A percentile compares a stretch with the other conserved stretches of the same genome.
Evolutionary conservation across 1,139 yeast genomes (phyloP).

Genomic region (Yamadazyma atlantica): DNA sequence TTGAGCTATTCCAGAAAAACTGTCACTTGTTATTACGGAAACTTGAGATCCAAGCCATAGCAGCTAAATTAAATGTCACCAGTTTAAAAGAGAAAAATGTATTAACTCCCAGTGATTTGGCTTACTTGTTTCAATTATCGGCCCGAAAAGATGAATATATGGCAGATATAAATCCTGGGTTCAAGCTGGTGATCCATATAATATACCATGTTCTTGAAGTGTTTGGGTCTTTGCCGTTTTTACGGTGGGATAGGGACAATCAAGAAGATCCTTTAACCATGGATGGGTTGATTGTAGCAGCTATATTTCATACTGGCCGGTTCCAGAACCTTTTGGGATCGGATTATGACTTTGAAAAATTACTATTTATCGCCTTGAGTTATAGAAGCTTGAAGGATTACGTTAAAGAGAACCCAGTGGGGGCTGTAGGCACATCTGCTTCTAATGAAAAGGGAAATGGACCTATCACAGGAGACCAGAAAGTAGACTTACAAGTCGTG

Average conservation of each 20-base stretch:
- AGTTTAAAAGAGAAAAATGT: slow-evolving; percentile 18
- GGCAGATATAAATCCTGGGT: slow-evolving; percentile 5
- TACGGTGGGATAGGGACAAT: slow-evolving; percentile 15
- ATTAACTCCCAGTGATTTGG: slow-evolving; percentile 22
- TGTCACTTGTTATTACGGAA: slow-evolving; percentile 22
- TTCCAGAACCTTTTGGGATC: slow-evolving; percentile 18
- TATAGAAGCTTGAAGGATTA: background rate
- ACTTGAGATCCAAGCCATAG: slow-evolving; percentile 24
- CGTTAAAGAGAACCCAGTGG: background rate
- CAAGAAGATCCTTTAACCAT: slow-evolving; percentile 17
- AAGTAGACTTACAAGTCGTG: slow-evolving; percentile 4
- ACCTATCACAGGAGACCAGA: background rate
- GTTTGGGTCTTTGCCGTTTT: slow-evolving; percentile 34
- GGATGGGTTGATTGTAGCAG: slow-evolving; percentile 25
- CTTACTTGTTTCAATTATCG: slow-evolving; percentile 21
- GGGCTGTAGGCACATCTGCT: background rate
- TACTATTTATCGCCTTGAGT: slow-evolving; percentile 26
- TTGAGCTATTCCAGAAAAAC: slow-evolving; percentile 20
- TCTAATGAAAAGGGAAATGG: background rate
- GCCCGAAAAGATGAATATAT: slow-evolving; percentile 11
- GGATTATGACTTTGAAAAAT: slow-evolving; percentile 23
- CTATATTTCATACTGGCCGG: slow-evolving; percentile 27
- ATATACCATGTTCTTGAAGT: slow-evolving; percentile 26
- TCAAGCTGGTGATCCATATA: slow-evolving; percentile 13
- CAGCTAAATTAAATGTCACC: slow-evolving; percentile 22